Evolutionary conservation across 352 stramenopile genomes (phyloP).

Genomic region (Phytophthora lateralis): DNA sequence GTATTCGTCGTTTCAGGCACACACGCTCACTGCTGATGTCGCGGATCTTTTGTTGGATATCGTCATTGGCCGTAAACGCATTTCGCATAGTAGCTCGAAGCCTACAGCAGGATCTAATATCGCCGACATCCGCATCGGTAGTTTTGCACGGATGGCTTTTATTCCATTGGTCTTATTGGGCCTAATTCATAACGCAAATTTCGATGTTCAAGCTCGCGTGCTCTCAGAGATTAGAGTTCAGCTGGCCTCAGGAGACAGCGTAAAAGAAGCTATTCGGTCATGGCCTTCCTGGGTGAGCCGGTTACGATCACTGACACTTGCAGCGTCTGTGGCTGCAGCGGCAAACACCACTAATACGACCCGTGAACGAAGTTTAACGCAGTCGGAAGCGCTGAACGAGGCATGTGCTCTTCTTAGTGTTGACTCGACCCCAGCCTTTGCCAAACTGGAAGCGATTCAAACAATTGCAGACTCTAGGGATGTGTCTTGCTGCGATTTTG

Average conservation of each 20-base stretch:
- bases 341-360: constrained; percentile 7
- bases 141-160: constrained; percentile 58
- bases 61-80: constrained; percentile 55
- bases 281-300: constrained; percentile 74
- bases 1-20: constrained; percentile 51
- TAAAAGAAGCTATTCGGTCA: constrained; percentile 74
- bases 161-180: constrained; percentile 61
- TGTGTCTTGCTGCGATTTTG: constrained; percentile 55
- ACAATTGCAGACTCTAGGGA: constrained; percentile 51
- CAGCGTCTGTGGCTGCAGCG: constrained; percentile 21
- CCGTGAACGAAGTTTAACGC: constrained; percentile 24
- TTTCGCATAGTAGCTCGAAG: constrained; percentile 15
- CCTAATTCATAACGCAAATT: constrained; percentile 50
- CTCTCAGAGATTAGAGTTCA: constrained; percentile 62
- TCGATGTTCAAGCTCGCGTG: constrained; percentile 56
- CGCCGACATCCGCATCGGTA: constrained; percentile 37
- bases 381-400: constrained; percentile 55
- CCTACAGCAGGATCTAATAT: neutral
- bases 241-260: constrained; percentile 53
- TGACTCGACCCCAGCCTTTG: constrained; percentile 40
- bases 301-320: constrained; percentile 43
- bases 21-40: constrained; percentile 52
- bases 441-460: constrained; percentile 65
- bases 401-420: constrained; percentile 62
- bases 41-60: constrained; percentile 67